Evolutionary conservation across 2,329 filamentous ascomycete genomes (phyloP), one percentile per base, ranked within the genome.

Genomic region (Sporothrix phasma): DNA sequence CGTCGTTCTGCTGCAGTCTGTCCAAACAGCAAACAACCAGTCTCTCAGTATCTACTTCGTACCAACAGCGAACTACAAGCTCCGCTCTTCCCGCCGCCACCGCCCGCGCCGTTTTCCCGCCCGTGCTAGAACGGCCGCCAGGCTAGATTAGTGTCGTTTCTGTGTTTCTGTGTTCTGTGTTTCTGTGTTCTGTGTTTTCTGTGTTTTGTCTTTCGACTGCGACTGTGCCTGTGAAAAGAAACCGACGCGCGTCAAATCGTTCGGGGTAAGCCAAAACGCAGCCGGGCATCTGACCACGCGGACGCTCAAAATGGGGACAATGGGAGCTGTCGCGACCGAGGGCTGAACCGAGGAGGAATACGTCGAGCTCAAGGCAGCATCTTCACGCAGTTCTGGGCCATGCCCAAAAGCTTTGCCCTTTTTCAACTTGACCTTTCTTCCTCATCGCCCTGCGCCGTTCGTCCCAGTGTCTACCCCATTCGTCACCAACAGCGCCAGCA

Each of bases 101-200:
- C 43, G 54, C 54, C 54, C 61, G 60, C 60, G 47, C 61, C 61
- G 61, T 46, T 19, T n/a, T 62, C 61, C 61, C 60, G 46, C 37
- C 39, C 47, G 61, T 31, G 39, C 34, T 62, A 46, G 34, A 22
- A 37, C 15, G 60, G 29, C 29, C 39, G 24, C 37, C 39, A 60
- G 39, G 43, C 54, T 22, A 19, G 17, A 29, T 31, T 59, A 59
- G 39, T 60, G 37, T 46, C 17, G 56, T 54, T 54, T 56, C 39
- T 10, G 34, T 4, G 34, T 2, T 17, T 17, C 7, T 43, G 8
- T 4, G 34, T 37, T 34, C 13, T 11, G 34, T 37, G 8, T 53
- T 51, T n/a, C n/a, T n/a, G n/a, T n/a, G n/a, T n/a, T n/a, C n/a
- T n/a, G n/a, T n/a, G n/a, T n/a, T 53, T 34, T 11, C 15, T 37